Evolutionary conservation across 208 protist species (phyloP).

Genomic region (Ichthyophonus hoferi): DNA sequence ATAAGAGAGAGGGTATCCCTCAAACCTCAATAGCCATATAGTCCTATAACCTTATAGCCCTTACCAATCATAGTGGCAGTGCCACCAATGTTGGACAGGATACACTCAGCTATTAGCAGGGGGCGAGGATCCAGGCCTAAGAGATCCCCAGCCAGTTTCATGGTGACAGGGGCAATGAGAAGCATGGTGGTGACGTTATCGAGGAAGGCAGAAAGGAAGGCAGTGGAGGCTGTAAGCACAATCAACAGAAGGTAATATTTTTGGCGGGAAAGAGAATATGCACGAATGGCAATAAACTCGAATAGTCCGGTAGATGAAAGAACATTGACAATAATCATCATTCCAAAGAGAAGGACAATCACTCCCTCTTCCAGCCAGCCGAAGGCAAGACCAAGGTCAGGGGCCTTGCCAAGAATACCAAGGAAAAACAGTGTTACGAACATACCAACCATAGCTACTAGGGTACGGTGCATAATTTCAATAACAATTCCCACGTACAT

Average conservation of each 20-base stretch:
- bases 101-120: slow-evolving; percentile 55
- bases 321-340: slow-evolving; percentile 68
- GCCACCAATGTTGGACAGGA: slow-evolving; percentile 61
- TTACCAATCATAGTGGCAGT: slow-evolving; percentile 15
- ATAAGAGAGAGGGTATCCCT: background rate
- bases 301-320: slow-evolving; percentile 62
- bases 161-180: slow-evolving; percentile 62
- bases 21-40: background rate
- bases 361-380: slow-evolving; percentile 61
- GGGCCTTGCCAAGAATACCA: slow-evolving; percentile 37
- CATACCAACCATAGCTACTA: slow-evolving; percentile 58
- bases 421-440: slow-evolving; percentile 47
- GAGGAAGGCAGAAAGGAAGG: slow-evolving; percentile 57
- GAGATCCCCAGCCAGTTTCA: slow-evolving; percentile 58
- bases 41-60: background rate
- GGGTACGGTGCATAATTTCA: slow-evolving; percentile 59
- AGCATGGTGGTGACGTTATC: slow-evolving; percentile 73
- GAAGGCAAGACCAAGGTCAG: slow-evolving; percentile 40
- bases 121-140: slow-evolving; percentile 59
- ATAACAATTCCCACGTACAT: slow-evolving; percentile 64
- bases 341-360: slow-evolving; percentile 59
- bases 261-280: slow-evolving; percentile 51
- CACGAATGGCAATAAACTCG: slow-evolving; percentile 51
- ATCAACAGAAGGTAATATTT: slow-evolving; percentile 48
- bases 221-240: slow-evolving; percentile 50